Conservation (phyloP, 192 early-diverging fungal species). For the Coemansia aciculifera region DNA sequence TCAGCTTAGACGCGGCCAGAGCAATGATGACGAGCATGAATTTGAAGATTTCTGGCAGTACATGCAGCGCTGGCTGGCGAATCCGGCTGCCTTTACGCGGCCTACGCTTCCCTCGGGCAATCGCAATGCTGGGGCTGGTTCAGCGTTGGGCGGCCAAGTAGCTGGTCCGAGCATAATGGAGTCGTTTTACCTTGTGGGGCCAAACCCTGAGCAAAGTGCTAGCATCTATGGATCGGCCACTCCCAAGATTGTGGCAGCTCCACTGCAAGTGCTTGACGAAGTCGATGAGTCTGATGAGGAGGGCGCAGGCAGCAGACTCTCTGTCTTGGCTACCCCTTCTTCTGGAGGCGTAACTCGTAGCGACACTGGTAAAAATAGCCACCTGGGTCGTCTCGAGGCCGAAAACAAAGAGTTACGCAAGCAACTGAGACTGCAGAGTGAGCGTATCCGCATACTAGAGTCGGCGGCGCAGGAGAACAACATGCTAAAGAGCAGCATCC, state of each 20-base stretch:
- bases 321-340: background rate
- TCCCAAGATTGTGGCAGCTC: slow-evolving; percentile 3
- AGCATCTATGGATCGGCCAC: slow-evolving; percentile 22
- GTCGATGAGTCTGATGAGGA: slow-evolving; percentile 20
- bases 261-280: slow-evolving; percentile 24
- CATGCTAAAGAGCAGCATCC: slow-evolving; percentile 56
- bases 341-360: background rate
- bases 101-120: slow-evolving; percentile 15
- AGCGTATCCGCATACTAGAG: slow-evolving; percentile 45
- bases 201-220: slow-evolving; percentile 37
- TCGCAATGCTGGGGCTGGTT: background rate
- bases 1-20: background rate
- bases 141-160: background rate
- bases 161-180: slow-evolving; percentile 41
- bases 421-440: slow-evolving; percentile 28
- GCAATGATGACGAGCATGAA: slow-evolving; percentile 28
- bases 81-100: slow-evolving; percentile 46
- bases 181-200: slow-evolving; percentile 52
- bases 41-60: slow-evolving; percentile 58
- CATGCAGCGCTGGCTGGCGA: slow-evolving; percentile 54
- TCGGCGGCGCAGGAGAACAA: slow-evolving; percentile 55
- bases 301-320: too few species aligned
- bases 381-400: background rate
- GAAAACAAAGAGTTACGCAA: slow-evolving; percentile 36
- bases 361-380: background rate